phyloP scores from a whole-genome alignment of 768 basidiomycete species.

The Pleurotus citrinopileatus region DNA sequence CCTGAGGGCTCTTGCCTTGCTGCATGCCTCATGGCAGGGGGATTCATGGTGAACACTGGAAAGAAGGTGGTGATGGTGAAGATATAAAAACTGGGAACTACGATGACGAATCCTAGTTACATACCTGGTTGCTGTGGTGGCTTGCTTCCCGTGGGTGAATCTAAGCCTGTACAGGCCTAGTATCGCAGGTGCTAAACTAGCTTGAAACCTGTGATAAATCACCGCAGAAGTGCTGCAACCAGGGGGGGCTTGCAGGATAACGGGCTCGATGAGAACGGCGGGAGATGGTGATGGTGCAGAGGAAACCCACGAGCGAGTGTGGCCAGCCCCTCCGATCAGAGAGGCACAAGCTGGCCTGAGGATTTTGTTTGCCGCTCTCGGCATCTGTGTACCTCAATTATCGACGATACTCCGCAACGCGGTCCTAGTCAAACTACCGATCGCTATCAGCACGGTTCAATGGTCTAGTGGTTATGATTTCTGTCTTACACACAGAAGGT shows the following conservation, averaged over 20 bases:
- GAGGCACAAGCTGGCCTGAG: no score
- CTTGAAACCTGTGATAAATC: not conserved
- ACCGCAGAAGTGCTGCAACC: not conserved
- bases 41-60: not conserved
- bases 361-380: no score
- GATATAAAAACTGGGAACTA: constrained; percentile 24
- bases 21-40: not conserved
- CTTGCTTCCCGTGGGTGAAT: not conserved
- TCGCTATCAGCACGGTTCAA: constrained; percentile 33
- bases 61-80: constrained; percentile 18
- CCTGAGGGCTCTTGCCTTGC: constrained; percentile 4
- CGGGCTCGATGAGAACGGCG: not conserved
- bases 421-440: not conserved
- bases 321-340: no score
- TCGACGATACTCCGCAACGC: not conserved
- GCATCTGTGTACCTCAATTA: not conserved
- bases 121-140: constrained; percentile 3
- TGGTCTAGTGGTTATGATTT: constrained; percentile 52
- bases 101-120: constrained; percentile 8
- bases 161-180: not conserved
- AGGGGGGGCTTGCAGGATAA: not conserved
- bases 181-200: constrained; percentile 1
- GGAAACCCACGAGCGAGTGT: not conserved
- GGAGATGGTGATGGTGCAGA: not conserved
- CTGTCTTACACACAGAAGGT: constrained; percentile 38